phyloP scores from a whole-genome alignment of 257 asterid genomes.

The Linaria vulgaris region DNA sequence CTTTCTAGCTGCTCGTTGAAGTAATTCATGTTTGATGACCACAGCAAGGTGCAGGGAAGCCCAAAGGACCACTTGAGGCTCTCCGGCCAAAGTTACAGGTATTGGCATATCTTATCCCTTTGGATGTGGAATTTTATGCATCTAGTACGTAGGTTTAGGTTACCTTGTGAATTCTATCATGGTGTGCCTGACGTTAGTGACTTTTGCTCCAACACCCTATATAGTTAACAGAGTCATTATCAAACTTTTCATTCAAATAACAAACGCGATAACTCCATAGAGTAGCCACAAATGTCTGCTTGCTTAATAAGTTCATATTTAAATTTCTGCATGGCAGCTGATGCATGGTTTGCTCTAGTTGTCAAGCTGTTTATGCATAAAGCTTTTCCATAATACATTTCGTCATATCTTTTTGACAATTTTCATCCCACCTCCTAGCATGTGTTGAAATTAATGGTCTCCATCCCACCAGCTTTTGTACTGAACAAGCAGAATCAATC shows the following conservation, averaged over 20 bases:
- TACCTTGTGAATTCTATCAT: neutral
- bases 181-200: neutral
- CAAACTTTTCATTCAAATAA: neutral
- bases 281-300: no score
- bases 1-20: slow-evolving; percentile 7
- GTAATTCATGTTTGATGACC: slow-evolving; percentile 23
- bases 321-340: no score
- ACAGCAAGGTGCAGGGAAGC: slow-evolving; percentile 97
- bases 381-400: no score
- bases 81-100: slow-evolving; percentile 99
- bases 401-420: no score
- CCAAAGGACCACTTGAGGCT: slow-evolving; percentile 98
- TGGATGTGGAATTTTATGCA: neutral
- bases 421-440: no score
- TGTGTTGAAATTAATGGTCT: no score
- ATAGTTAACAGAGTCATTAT: neutral
- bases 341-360: no score
- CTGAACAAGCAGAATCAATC: no score
- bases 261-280: no score
- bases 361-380: no score
- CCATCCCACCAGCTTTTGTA: no score
- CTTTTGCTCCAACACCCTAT: neutral
- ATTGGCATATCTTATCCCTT: slow-evolving; percentile 14
- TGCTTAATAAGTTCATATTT: no score
- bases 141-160: neutral